These are phyloP conservation scores for Cucurbitaria berberidis DNA, from an alignment of 2,329 filamentous ascomycete genomes.

Conservation along the genomic window DNA sequence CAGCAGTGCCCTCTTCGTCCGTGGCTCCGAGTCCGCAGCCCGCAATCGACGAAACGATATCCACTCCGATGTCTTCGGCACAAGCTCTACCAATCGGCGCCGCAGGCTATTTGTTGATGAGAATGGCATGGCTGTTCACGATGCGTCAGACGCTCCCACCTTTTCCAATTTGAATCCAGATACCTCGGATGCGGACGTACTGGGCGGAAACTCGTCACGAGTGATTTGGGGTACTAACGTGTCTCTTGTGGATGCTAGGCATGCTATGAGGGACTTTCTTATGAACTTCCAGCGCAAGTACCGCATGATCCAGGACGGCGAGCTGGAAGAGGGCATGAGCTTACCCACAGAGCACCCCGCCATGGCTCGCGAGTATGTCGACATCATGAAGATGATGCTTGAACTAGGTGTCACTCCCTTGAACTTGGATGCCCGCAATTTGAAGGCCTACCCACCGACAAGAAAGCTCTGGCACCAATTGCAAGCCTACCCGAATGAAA, in stretches of 20 bases:
- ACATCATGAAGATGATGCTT: slow-evolving; percentile 88
- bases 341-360: slow-evolving; percentile 70
- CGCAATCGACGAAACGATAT: slow-evolving; percentile 82
- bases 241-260: slow-evolving; percentile 87
- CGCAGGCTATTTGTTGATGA: slow-evolving; percentile 69
- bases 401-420: slow-evolving; percentile 82
- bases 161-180: slow-evolving; percentile 76
- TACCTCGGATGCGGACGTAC: slow-evolving; percentile 87
- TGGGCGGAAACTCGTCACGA: slow-evolving; percentile 80
- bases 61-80: slow-evolving; percentile 70
- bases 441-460: slow-evolving; percentile 91
- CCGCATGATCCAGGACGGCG: slow-evolving; percentile 87
- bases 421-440: slow-evolving; percentile 85
- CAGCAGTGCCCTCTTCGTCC: slow-evolving; percentile 85
- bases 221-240: slow-evolving; percentile 98
- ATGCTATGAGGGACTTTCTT: slow-evolving; percentile 88
- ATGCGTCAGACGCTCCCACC: slow-evolving; percentile 64
- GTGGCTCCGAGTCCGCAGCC: slow-evolving; percentile 62
- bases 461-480: slow-evolving; percentile 95
- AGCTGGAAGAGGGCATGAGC: slow-evolving; percentile 73
- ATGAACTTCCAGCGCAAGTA: slow-evolving; percentile 93
- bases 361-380: slow-evolving; percentile 80
- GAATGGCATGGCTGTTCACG: slow-evolving; percentile 64
- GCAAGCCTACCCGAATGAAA: slow-evolving; percentile 92
- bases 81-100: slow-evolving; percentile 55